Evolutionary conservation across 768 basidiomycete species (phyloP).

Genomic region (Kwoniella pini): DNA sequence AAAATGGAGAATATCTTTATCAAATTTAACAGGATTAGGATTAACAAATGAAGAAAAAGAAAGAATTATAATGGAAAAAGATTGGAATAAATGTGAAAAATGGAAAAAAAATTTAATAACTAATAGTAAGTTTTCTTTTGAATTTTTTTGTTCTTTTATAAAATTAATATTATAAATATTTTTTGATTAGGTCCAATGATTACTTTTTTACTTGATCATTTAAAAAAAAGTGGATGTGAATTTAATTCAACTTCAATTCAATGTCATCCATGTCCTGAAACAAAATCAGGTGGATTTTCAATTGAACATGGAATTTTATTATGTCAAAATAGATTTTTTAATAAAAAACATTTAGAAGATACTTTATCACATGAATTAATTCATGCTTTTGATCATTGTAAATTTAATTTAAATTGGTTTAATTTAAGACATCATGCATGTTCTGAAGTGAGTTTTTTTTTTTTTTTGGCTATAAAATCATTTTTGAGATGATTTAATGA

Average conservation of each 20-base stretch:
- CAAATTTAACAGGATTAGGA: conserved; percentile 61
- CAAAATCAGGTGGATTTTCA: conserved; percentile 75
- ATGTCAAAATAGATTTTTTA: conserved; percentile 80
- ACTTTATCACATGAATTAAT: conserved; percentile 90
- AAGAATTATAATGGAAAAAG: conserved; percentile 53
- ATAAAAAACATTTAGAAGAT: conserved; percentile 85
- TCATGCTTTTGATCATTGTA: conserved; percentile 93
- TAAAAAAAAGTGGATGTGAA: conserved; percentile 71
- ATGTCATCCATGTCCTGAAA: conserved; percentile 78
- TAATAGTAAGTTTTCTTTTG: conserved; percentile 61
- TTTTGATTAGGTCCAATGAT: conserved; percentile 86
- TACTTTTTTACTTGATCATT: conserved; percentile 87
- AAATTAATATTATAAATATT: too few species aligned
- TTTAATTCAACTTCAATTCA: conserved; percentile 72
- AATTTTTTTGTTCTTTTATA: background rate
- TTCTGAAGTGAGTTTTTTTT: conserved; percentile 72
- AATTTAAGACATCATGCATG: conserved; percentile 94
- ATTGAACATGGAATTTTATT: conserved; percentile 75
- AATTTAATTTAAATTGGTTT: conserved; percentile 88
- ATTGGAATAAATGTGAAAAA: conserved; percentile 64
- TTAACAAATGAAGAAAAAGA: conserved; percentile 58
- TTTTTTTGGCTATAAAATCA: background rate
- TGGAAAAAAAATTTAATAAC: conserved; percentile 69
- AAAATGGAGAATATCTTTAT: conserved; percentile 61
- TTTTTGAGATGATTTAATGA: background rate